These are phyloP conservation scores for Lentinula aciculospora DNA, from an alignment of 768 basidiomycete species.

Conservation along the genomic window DNA sequence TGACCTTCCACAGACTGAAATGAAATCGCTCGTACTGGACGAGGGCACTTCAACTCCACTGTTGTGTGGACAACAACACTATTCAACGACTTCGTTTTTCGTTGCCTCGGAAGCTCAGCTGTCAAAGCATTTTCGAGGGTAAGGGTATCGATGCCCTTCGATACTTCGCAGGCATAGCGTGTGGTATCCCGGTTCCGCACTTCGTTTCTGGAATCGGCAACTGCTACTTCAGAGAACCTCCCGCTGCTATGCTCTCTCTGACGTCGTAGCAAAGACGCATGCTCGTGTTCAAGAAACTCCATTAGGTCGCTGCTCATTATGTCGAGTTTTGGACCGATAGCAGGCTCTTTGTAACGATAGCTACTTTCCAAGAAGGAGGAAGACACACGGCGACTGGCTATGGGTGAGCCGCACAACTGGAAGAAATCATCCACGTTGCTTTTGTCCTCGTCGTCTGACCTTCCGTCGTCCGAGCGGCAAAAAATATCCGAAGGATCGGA, in stretches of 20 bases:
- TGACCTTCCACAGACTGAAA: neutral
- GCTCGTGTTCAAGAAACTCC: neutral
- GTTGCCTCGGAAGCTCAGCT: neutral
- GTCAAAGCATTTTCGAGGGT: neutral
- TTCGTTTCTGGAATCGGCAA: no score
- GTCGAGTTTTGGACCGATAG: neutral
- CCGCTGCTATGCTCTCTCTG: neutral
- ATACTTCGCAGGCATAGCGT: neutral
- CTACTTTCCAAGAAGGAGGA: neutral
- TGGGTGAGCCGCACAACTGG: neutral
- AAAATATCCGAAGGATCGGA: neutral
- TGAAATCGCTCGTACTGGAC: neutral
- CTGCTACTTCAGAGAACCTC: neutral
- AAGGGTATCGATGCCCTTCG: neutral
- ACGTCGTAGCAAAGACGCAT: neutral
- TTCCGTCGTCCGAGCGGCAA: neutral
- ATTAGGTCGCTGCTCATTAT: neutral
- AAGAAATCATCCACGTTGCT: neutral
- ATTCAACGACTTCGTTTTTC: neutral
- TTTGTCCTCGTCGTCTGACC: neutral
- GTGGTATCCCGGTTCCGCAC: neutral
- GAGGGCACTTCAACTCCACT: neutral
- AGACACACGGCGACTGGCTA: neutral
- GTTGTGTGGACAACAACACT: neutral
- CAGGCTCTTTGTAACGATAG: neutral